Base-by-base conservation (phyloP, 2,329 filamentous ascomycete genomes). In the Epichloe uncinata region DNA sequence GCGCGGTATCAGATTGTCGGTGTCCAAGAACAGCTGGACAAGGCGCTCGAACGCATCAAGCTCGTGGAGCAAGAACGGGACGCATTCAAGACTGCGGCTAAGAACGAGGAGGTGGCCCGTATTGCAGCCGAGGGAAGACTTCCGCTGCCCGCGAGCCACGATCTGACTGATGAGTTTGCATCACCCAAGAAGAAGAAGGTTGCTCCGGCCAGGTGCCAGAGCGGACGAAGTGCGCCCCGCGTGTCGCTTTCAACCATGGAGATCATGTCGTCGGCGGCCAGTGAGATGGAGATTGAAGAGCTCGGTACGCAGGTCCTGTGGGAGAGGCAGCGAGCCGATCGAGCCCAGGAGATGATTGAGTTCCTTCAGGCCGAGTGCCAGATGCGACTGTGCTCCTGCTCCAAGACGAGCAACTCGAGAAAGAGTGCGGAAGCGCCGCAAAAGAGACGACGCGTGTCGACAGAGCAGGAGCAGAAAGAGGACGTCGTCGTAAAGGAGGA, bases 311-410 rank as follows among this genome's bases (percentile, higher is more conserved):
- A 77, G 49, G 70, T 76, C 60, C 68, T 74, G 50, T 81, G 77
- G 74, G 77, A 78, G 64, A 69, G 77, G 67, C 75, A 78, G 60
- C 73, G 82, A 49, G 82, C 84, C 9, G 75, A 84, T 54, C 77
- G 83, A 7, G 83, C 85, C 0, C 73, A 84, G 54, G 85, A 88
- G 53, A 78, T 85, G 60, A 73, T 88, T 45, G 83, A 89, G 34
- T 90, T 87, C 64, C 71, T 90, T 61, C 79, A 86, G 60, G 76
- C 84, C 49, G 85, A 91, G 63, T 88, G 84, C 62, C 74, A 79
- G 46, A 75, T 89, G 55, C 74, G 76, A 44, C 80, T 77, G 64
- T 87, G 84, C 67, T 70, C 75, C 1, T 84, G 81, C 60, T 75
- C 69, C 52, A 75, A 70, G 50, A 56, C 60, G 0, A 53, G 30